Evolutionary conservation across 2,329 filamentous ascomycete species (phyloP).

Genomic region (Penicillium palitans): DNA sequence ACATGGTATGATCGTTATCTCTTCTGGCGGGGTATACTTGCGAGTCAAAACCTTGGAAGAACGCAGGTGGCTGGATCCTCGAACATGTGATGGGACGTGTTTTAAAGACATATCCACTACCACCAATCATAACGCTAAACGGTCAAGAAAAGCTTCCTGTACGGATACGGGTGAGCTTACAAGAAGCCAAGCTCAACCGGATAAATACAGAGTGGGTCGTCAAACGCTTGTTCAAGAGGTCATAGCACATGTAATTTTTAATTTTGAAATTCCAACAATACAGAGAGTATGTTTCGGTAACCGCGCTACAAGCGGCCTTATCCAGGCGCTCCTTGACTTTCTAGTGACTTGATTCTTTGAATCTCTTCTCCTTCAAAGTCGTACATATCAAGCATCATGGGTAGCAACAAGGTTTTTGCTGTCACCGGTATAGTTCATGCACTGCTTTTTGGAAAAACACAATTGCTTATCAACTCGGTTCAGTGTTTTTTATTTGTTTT

Average conservation of each 20-base stretch:
- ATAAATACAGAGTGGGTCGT: neutral
- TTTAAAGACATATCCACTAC: neutral
- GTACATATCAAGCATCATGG: conserved; percentile 14
- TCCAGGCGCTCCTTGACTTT: neutral
- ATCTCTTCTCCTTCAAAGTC: neutral
- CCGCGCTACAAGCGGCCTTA: neutral
- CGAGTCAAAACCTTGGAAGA: neutral
- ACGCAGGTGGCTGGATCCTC: neutral
- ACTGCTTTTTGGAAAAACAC: neutral
- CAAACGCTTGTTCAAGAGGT: neutral
- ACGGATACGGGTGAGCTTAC: neutral
- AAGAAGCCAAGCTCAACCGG: neutral
- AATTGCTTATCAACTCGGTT: neutral
- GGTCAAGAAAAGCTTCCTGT: neutral
- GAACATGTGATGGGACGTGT: neutral
- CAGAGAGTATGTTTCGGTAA: neutral
- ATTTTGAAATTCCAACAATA: neutral
- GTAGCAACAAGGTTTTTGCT: conserved; percentile 24
- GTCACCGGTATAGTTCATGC: conserved; percentile 17
- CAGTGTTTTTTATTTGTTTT: conserved; percentile 51
- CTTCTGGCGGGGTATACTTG: neutral
- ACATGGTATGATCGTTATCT: neutral
- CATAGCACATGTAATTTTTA: neutral
- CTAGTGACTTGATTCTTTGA: neutral
- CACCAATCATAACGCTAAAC: neutral